Evolutionary conservation across 495 filamentous ascomycete genomes (phyloP), one percentile per base, ranked within the genome.

Genomic region (Xylaria curta): DNA sequence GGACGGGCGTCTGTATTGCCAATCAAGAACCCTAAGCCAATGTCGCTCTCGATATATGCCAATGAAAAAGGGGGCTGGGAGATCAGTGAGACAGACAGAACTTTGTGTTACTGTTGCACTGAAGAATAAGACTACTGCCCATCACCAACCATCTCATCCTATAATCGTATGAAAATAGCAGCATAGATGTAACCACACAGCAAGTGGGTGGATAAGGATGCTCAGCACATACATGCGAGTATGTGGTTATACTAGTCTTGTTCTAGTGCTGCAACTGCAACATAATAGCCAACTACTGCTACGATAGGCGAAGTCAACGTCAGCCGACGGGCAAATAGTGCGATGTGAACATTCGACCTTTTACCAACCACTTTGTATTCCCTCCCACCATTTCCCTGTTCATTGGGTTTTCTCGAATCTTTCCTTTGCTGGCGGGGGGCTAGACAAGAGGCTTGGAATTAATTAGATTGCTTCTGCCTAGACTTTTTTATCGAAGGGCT

Each of bases 121-220:
- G 44, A 66, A 24, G 24, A 62, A 10, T 8, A 2, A 36, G 33
- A n/a, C 36, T 56, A 8, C 44, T 51, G 8, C 10, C n/a, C 10
- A 12, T 6, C n/a, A 49, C 33, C 49, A 47, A 24, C 42, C 51
- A 28, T 31, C 24, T 26, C 44, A 49, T 66, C 63, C 63, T 66
- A 66, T 66, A 66, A 38, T 66, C 28, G 63, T 33, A 67, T 49
- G 31, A 67, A 67, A 67, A 67, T 67, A 67, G 65, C 28, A 67
- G 49, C 65, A 56, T n/a, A 44, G 4, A 67, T 67, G 65, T 36
- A 67, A 56, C 47, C 64, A 33, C 19, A 54, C 7, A 15, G 24
- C 21, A 21, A 8, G 6, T 66, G 44, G 24, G 24, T 44, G 63
- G 8, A 66, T 36, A 46, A 24, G 42, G 3, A 28, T 64, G 21